Base-by-base conservation (phyloP, 140 eudicot species). In the Ambrosia hybrid region DNA sequence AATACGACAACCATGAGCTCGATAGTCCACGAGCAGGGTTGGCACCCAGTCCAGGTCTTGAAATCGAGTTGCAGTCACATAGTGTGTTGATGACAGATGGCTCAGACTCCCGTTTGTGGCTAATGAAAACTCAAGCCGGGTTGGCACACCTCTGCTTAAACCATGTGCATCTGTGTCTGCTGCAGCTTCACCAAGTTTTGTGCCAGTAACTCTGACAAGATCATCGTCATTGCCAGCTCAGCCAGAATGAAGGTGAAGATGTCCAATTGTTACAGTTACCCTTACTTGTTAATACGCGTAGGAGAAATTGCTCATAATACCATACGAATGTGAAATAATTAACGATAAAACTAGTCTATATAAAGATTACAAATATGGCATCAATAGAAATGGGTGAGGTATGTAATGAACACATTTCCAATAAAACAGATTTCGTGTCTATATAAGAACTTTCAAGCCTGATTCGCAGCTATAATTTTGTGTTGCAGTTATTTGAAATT, bases 141-240 rank as follows among this genome's bases (percentile, higher is more conserved):
- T 70, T 52, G 96, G 90, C 57, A 86, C 99, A 41, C 99, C 97
- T 58, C 89, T 94, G 61, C 95, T 94, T 71, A 78, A 89, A 34
- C 91, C 91, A 16, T 84, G 83, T 51, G 90, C 90, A 43, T 84
- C 97, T n/a, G 77, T 79, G 71, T 81, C 99, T 63, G 71, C 83
- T 51, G 26, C 88, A 7, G 51, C 77, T 57, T 79, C 88, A 14
- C 76, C 76, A 1, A 71, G 46, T 76, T 58, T 78, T 45, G 79
- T 76, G 57, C 87, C 85, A 30, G 91, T 75, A 33, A 57, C 6
- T 43, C 26, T 80, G 9, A 52, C 78, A 1, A 84, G 94, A 80
- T 88, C 96, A 4, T 79, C 83, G 21, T 86, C 96, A 5, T 52
- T 84, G 84, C 94, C 99, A 34, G 67, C 81, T 51, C 79, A 78